Evolutionary conservation across 1,284 basidiomycete species (phyloP), one percentile per base, ranked within the genome.

Genomic region (Rhodotorula glutinis): DNA sequence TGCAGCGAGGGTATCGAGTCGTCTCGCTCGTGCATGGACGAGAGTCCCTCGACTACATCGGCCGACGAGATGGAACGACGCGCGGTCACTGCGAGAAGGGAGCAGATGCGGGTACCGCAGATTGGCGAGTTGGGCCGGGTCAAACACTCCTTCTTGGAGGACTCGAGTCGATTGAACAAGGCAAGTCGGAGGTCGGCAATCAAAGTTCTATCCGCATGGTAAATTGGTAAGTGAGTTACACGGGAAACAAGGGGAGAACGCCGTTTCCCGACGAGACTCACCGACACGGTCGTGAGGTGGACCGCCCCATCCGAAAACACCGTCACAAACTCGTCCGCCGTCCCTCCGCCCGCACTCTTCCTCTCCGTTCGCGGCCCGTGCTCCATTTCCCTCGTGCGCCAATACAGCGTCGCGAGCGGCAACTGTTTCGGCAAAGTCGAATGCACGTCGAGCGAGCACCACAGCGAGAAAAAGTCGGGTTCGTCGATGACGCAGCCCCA

Each of bases 401-500:
- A 78, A 40, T 90, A 76, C 74, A 87, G 86, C 87, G 66, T 75
- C 78, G 66, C 30, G 72, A 76, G 65, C 57, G 61, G 61, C 13
- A 57, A 25, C 19, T 49, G 64, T 38, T 33, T 66, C 41, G 53
- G 58, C 27, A 54, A 54, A 14, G 46, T 84, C 74, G 33, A 85
- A 83, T 53, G 84, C 83, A 73, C 82, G 85, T 90, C 87, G 55
- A 92, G 77, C 2, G 88, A 83, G 19, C 87, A 85, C 77, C 91
- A 90, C 11, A 95, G 84, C 77, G 94, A 91, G 59, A 96, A 84
- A 76, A 87, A 85, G 72, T 88, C 85, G 19, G 91, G 91, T 33
- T 88, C 86, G 78, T 96, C 93, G 30, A 96, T 80, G 25, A 96
- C 89, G 7, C 92, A 89, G 33, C 90, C 82, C 79, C 92, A 95